Percentiles rank a stretch among this genome's conserved stretches.
phyloP scores from a whole-genome alignment of 73 alveolate species.

The Paramecium biaurelia region DNA sequence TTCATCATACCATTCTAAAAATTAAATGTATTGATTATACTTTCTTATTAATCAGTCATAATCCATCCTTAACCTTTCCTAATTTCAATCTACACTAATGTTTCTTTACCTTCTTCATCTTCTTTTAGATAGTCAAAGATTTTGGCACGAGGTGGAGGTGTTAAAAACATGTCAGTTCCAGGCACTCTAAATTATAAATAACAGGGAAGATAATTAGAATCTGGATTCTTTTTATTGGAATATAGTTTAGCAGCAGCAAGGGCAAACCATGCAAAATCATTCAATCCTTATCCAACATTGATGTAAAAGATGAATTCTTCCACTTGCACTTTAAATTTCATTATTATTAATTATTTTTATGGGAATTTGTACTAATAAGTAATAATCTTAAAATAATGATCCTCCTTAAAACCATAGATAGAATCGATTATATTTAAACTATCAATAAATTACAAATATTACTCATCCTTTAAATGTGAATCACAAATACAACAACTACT shows the following conservation, averaged over 20 bases:
- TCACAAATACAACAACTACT: slow-evolving; percentile 40
- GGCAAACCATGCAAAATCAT: slow-evolving; percentile 66
- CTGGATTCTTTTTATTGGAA: slow-evolving; percentile 54
- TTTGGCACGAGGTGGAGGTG: slow-evolving; percentile 19
- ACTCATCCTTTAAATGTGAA: slow-evolving; percentile 36
- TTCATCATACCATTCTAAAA: slow-evolving; percentile 55
- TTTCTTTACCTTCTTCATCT: slow-evolving; percentile 22
- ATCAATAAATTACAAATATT: neutral
- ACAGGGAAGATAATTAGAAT: slow-evolving; percentile 55
- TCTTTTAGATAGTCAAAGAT: slow-evolving; percentile 13
- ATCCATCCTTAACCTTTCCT: neutral
- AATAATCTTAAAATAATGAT: neutral
- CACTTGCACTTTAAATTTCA: slow-evolving; percentile 58
- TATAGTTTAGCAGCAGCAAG: slow-evolving; percentile 60
- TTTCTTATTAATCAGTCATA: slow-evolving; percentile 19
- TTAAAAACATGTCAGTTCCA: neutral
- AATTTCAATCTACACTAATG: neutral
- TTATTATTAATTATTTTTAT: neutral
- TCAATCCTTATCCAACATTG: slow-evolving; percentile 59
- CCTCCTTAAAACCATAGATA: neutral
- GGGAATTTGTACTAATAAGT: neutral
- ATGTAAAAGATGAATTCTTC: slow-evolving; percentile 53
- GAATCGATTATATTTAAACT: neutral
- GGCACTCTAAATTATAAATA: neutral
- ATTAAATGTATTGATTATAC: neutral